Evolutionary conservation across 2,329 filamentous ascomycete species (phyloP), one percentile per base, ranked within the genome.

Genomic region (Phaeosphaeriaceae sp.): DNA sequence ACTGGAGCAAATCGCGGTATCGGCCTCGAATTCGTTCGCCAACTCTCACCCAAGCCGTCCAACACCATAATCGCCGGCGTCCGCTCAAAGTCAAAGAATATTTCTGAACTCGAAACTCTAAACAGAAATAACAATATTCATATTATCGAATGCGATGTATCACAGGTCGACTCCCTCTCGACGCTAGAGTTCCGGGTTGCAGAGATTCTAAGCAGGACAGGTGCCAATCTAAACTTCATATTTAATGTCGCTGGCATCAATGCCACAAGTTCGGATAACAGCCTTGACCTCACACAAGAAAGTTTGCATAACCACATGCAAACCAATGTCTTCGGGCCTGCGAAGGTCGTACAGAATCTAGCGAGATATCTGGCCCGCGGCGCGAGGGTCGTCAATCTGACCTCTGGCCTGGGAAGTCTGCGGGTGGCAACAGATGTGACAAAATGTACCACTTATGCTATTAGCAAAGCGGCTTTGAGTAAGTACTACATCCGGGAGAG

Each of bases 271-370:
- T 45, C 59, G 7, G 71, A 79, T 42, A 76, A 64, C 13, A 72
- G 70, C 17, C 58, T 80, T 15, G 70, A 65, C 0, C 69, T 81
- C 1, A 70, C 71, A 8, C 56, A 72, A 0, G 63, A 67, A 1
- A 71, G 67, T 2, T 55, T 81, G 21, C 33, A 67, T 2, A 58
- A 70, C n/a, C 74, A 79, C 40, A 74, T 81, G 41, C 62, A 69
- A 20, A 63, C 74, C 54, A 81, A 81, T 46, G 77, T 81, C 3
- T 46, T 80, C 15, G 79, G 79, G 0, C 79, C 79, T 0, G 77
- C 78, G 1, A 77, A 77, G 48, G 70, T 74, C 6, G 71, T 78
- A 0, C 68, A 79, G 57, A 67, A 69, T 1, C 53, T 81, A 0
- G 44, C 54, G 11, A 56, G 52, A 21, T 63, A 71, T n/a, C 52